Evolutionary conservation across 441 rosid species (phyloP).

Genomic region (Sinapis alba): DNA sequence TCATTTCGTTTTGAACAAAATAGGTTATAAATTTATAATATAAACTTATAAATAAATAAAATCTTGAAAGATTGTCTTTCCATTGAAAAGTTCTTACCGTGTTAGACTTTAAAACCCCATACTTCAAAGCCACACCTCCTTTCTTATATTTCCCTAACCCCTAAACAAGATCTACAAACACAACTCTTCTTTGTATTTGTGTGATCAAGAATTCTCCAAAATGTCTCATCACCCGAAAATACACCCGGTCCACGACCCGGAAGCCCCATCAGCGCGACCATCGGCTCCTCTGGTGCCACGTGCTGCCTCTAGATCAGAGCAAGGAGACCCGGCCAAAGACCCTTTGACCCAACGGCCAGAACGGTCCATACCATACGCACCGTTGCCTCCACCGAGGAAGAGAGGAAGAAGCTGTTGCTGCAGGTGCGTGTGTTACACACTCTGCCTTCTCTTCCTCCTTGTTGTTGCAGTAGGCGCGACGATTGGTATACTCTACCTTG

Average conservation of each 20-base stretch:
- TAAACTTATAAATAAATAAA: not conserved
- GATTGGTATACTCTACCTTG: slow-evolving; percentile 68
- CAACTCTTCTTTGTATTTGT: not conserved
- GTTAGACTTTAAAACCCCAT: slow-evolving; percentile 21
- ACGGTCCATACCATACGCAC: slow-evolving; percentile 40
- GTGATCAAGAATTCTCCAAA: slow-evolving; percentile 17
- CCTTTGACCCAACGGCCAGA: slow-evolving; percentile 42
- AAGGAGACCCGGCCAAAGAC: slow-evolving; percentile 28
- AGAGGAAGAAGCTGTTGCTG: slow-evolving; percentile 63
- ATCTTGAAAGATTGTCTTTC: not conserved
- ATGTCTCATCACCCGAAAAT: slow-evolving; percentile 71
- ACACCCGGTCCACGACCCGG: slow-evolving; percentile 64
- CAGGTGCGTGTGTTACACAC: slow-evolving; percentile 73
- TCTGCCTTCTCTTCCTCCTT: slow-evolving; percentile 51
- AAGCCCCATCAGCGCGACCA: slow-evolving; percentile 43
- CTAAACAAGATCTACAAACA: slow-evolving; percentile 10
- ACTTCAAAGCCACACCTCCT: not conserved
- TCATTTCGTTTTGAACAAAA: not conserved
- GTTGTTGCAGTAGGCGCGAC: slow-evolving; percentile 47
- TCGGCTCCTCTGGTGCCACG: slow-evolving; percentile 65
- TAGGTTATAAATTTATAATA: not conserved
- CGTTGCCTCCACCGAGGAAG: slow-evolving; percentile 48
- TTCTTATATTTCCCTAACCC: slow-evolving; percentile 11
- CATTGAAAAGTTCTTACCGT: slow-evolving; percentile 24
- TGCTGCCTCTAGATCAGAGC: slow-evolving; percentile 55